These are phyloP conservation scores for Ormosia emarginata DNA, from an alignment of 306 rosid species.

Conservation along the genomic window DNA sequence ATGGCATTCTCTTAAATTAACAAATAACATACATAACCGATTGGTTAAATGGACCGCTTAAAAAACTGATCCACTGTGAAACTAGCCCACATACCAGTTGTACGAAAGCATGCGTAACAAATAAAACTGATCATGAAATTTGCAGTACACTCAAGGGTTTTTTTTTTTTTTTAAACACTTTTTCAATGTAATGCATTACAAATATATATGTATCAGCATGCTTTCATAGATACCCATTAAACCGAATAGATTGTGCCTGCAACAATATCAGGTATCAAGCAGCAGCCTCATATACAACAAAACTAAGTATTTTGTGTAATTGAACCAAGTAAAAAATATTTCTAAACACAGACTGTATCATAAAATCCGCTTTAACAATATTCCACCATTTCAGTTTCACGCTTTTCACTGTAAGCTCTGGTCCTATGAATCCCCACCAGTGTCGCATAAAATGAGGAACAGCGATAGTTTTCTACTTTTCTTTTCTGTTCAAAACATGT, in stretches of 20 bases:
- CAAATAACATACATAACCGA: no score
- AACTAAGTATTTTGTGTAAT: not conserved
- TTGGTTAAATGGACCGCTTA: no score
- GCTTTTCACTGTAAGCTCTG: not conserved
- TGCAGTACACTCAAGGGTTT: not conserved
- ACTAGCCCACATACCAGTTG: no score
- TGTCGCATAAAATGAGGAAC: not conserved
- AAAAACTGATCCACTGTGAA: no score
- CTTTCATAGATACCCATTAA: constrained; percentile 4
- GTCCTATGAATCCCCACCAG: not conserved
- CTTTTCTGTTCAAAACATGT: not conserved
- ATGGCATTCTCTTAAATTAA: no score
- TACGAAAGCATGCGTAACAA: no score
- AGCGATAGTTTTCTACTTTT: not conserved
- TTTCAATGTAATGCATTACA: not conserved
- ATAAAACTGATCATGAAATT: no score
- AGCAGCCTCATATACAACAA: constrained; percentile 1
- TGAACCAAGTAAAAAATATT: not conserved
- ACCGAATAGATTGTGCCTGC: not conserved
- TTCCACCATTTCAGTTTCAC: not conserved
- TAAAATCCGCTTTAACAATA: not conserved
- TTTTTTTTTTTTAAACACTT: not conserved
- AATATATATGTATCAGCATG: constrained; percentile 1
- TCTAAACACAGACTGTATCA: not conserved
- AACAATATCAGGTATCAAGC: not conserved